Base-by-base conservation (phyloP, 2,329 filamentous ascomycete genomes). In the Zopfia rhizophila region DNA sequence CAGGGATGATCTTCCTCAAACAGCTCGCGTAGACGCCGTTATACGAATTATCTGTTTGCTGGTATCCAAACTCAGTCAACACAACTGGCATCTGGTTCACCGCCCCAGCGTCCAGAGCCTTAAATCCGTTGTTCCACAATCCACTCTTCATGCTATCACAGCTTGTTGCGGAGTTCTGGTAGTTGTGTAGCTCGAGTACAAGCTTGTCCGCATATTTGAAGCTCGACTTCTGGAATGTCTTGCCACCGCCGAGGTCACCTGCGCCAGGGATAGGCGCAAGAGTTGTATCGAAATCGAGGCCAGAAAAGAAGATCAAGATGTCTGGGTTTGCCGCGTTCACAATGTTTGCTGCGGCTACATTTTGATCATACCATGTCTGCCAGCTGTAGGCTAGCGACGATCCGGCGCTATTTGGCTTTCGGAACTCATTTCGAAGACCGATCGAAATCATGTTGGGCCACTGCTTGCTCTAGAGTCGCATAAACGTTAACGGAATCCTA, bases 131-230 rank as follows among this genome's bases (percentile, higher is more conserved):
- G 39, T 70, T 72, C 63, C 77, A 75, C 5, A 85, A 67, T 13
- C 76, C 76, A 37, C 69, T 63, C 50, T 74, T 66, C 10, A 84
- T 72, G 7, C 68, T 69, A 7, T 63, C 60, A 63, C 83, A 86
- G 56, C 71, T 76, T 0, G 64, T 73, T 3, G 77, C 75, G n/a
- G 64, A 59, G 53, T 75, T 82, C 48, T 82, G 72, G 64, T 86
- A 86, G 68, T 83, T 84, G 73, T 86, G 83, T 7, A 85, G 71
- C 63, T 86, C 83, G 2, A 85, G 73, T 6, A 83, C 82, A 0
- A 85, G 72, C 68, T 85, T 85, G 57, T 82, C 66, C 1, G 68
- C 67, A 61, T 78, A 82, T 1, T 68, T 51, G 54, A 83, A 85
- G 56, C 81, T 77, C 11, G 57, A 57, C 3, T 71, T 61, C 39